phyloP scores from a whole-genome alignment of 2,329 filamentous ascomycete genomes.

The Xylaria sp. region DNA sequence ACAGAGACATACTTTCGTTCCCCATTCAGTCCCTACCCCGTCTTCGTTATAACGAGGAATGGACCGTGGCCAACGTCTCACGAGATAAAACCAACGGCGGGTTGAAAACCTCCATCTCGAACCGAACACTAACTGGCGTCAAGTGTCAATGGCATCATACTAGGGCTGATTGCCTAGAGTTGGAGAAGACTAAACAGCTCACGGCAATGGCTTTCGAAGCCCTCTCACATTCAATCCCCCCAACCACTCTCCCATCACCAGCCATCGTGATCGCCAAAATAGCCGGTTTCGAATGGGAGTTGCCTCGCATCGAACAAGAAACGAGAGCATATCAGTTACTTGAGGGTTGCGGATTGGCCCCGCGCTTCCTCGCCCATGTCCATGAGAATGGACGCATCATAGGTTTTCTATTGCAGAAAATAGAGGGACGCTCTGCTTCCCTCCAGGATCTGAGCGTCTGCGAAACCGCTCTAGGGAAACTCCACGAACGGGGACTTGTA shows the following conservation, averaged over 20 bases:
- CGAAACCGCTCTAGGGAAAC: constrained; percentile 43
- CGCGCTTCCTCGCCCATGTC: constrained; percentile 52
- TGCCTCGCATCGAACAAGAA: constrained; percentile 50
- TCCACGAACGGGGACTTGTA: constrained; percentile 48
- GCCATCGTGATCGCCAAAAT: constrained; percentile 48
- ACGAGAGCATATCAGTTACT: constrained; percentile 48
- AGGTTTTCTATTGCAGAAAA: constrained; percentile 52
- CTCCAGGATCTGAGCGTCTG: constrained; percentile 48
- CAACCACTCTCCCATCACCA: constrained; percentile 17
- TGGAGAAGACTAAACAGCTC: constrained; percentile 46
- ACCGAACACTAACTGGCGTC: constrained; percentile 43
- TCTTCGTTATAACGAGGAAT: constrained; percentile 45
- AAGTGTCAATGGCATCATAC: constrained; percentile 45
- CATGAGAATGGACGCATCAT: constrained; percentile 52
- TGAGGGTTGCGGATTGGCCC: constrained; percentile 48
- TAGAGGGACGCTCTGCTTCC: constrained; percentile 47
- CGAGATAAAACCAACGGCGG: constrained; percentile 44
- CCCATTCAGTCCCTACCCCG: constrained; percentile 42
- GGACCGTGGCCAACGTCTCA: constrained; percentile 45
- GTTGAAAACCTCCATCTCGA: constrained; percentile 44
- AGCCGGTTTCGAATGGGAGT: constrained; percentile 51
- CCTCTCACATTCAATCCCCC: constrained; percentile 39
- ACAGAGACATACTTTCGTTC: constrained; percentile 44
- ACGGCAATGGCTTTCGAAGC: constrained; percentile 7
- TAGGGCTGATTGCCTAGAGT: constrained; percentile 44